Conservation (phyloP, 179 eudicot genomes). For the Silene vulgaris region DNA sequence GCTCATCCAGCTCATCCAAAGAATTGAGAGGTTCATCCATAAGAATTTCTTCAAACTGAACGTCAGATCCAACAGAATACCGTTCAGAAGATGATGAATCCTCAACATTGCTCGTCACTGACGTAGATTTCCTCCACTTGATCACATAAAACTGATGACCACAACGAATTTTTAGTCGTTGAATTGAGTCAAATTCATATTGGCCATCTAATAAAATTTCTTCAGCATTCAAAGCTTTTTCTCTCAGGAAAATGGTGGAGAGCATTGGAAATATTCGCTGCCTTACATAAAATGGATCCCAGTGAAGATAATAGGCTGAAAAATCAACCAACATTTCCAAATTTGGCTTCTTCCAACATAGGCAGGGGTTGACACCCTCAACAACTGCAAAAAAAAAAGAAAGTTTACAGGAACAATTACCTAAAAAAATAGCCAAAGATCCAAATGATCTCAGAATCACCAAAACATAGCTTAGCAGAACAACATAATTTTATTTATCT, state of each 20-base stretch:
- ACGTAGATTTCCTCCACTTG: conserved; percentile 64
- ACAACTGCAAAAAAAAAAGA: conserved; percentile 32
- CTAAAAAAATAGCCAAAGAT: conserved; percentile 8
- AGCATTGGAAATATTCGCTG: conserved; percentile 71
- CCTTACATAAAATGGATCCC: conserved; percentile 80
- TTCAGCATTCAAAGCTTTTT: conserved; percentile 45
- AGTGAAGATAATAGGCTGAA: conserved; percentile 50
- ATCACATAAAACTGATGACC: conserved; percentile 64
- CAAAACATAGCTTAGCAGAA: not conserved
- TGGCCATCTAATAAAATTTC: conserved; percentile 52
- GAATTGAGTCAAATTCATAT: conserved; percentile 70
- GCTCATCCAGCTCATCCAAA: conserved; percentile 54
- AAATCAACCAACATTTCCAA: conserved; percentile 67
- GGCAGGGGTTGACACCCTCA: conserved; percentile 33
- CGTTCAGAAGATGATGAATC: conserved; percentile 32
- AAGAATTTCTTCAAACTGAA: conserved; percentile 29
- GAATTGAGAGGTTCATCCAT: conserved; percentile 34
- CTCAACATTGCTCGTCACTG: conserved; percentile 22
- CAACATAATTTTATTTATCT: not conserved
- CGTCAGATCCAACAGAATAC: conserved; percentile 32
- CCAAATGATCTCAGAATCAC: not conserved
- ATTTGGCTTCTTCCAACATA: conserved; percentile 66
- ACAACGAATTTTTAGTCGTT: conserved; percentile 62
- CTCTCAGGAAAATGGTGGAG: conserved; percentile 75
- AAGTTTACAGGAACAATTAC: not conserved